Evolutionary conservation across 331 rosid genomes (phyloP).

Genomic region (Arachis monticola): DNA sequence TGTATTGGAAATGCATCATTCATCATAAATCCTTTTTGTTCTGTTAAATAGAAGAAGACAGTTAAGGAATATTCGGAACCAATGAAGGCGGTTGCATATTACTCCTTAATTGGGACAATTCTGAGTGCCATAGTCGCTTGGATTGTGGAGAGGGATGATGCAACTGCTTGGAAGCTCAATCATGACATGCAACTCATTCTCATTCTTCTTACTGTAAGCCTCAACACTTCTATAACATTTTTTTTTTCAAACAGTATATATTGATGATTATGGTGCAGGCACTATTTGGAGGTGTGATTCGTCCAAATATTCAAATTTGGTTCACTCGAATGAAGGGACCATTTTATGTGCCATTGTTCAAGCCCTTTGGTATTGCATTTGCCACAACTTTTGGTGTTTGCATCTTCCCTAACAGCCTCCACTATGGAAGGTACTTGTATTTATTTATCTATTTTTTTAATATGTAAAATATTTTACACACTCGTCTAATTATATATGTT

Average conservation of each 20-base stretch:
- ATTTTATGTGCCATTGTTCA: slow-evolving; percentile 44
- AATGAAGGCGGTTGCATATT: slow-evolving; percentile 63
- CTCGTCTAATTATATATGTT: too few species aligned
- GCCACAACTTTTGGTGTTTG: slow-evolving; percentile 50
- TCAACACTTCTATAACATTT: background rate
- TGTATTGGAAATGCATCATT: too few species aligned
- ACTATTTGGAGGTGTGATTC: slow-evolving; percentile 48
- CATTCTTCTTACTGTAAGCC: slow-evolving; percentile 63
- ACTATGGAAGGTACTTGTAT: slow-evolving; percentile 50
- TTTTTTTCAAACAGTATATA: background rate
- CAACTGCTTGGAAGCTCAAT: slow-evolving; percentile 57
- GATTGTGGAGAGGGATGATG: slow-evolving; percentile 50
- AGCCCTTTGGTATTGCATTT: slow-evolving; percentile 53
- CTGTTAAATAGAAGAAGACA: slow-evolving; percentile 41
- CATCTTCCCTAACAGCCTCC: slow-evolving; percentile 52
- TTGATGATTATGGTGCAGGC: slow-evolving; percentile 32
- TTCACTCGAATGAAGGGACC: slow-evolving; percentile 44
- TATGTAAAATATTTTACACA: too few species aligned
- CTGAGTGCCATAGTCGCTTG: slow-evolving; percentile 53
- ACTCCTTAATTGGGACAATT: slow-evolving; percentile 64
- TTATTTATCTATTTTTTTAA: background rate
- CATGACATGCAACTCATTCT: slow-evolving; percentile 62
- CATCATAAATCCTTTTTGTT: too few species aligned
- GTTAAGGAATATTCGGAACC: slow-evolving; percentile 63
- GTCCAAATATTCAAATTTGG: slow-evolving; percentile 49